Conservation (phyloP, 371 early-diverging fungal species). For the Basidiobolus meristosporus region DNA sequence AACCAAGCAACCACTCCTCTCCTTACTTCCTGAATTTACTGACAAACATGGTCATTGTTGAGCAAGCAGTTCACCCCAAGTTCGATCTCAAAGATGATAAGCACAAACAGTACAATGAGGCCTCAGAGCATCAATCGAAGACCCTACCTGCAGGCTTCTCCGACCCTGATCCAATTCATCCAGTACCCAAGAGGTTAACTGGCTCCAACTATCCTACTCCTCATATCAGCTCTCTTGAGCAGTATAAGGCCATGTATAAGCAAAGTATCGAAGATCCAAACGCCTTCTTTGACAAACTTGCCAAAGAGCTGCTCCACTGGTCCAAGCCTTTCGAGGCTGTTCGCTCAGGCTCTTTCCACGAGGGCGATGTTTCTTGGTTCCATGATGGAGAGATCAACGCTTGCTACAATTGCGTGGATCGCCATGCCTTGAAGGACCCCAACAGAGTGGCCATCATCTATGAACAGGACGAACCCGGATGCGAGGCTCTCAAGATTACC, state of each 20-base stretch:
- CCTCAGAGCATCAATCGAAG: too few species aligned
- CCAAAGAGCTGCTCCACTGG: slow-evolving; percentile 55
- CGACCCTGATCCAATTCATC: too few species aligned
- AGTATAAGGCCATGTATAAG: not conserved
- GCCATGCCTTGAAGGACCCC: slow-evolving; percentile 64
- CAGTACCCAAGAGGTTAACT: too few species aligned
- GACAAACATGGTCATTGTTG: too few species aligned
- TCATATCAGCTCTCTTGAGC: not conserved
- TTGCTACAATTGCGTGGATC: slow-evolving; percentile 96
- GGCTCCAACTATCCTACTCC: too few species aligned
- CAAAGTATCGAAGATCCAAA: not conserved
- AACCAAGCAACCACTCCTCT: too few species aligned
- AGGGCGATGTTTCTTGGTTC: slow-evolving; percentile 86
- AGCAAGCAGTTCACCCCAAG: too few species aligned
- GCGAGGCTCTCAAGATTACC: slow-evolving; percentile 45
- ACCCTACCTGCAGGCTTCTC: too few species aligned
- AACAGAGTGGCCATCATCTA: slow-evolving; percentile 74
- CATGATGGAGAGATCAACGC: too few species aligned
- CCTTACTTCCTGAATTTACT: too few species aligned
- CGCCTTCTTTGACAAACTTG: slow-evolving; percentile 17
- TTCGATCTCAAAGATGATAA: too few species aligned
- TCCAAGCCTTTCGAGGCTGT: slow-evolving; percentile 51
- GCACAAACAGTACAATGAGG: too few species aligned
- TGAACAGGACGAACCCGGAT: slow-evolving; percentile 76
- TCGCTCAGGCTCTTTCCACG: slow-evolving; percentile 15